Evolutionary conservation across 2,329 filamentous ascomycete genomes (phyloP).

Genomic region (Fusarium sp.): DNA sequence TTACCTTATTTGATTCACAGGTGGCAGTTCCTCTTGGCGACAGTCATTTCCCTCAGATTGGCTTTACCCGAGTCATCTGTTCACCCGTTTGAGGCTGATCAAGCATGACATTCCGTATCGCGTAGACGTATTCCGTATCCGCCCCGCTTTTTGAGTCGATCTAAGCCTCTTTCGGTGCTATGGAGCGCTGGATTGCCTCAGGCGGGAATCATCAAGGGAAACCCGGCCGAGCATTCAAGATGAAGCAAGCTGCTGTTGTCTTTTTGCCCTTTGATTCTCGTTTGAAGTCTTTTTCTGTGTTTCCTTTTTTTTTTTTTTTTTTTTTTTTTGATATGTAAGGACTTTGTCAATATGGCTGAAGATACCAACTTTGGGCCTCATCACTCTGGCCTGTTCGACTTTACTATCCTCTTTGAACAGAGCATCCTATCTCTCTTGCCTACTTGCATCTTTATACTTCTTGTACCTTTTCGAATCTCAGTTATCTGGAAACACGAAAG

Average conservation of each 20-base stretch:
- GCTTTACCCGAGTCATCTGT: not conserved
- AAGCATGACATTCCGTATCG: not conserved
- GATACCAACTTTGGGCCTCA: slow-evolving; percentile 44
- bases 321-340: too few relatives aligned
- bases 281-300: too few relatives aligned
- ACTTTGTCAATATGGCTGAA: slow-evolving; percentile 7
- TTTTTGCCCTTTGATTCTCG: not conserved
- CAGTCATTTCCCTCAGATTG: not conserved
- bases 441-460: slow-evolving; percentile 39
- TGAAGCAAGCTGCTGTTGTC: not conserved
- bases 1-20: too few relatives aligned
- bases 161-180: slow-evolving; percentile 1
- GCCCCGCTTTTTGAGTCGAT: not conserved
- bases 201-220: not conserved
- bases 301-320: too few relatives aligned
- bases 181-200: slow-evolving; percentile 21
- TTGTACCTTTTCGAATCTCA: slow-evolving; percentile 32
- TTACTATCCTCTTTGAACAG: slow-evolving; percentile 48
- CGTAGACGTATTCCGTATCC: slow-evolving; percentile 17
- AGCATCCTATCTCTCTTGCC: slow-evolving; percentile 46
- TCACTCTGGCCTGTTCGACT: slow-evolving; percentile 43
- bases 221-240: not conserved
- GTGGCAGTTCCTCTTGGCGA: not conserved
- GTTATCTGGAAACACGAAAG: slow-evolving; percentile 18
- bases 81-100: not conserved